Evolutionary conservation across 2,329 filamentous ascomycete genomes (phyloP).

Genomic region (Sclerotinia subarctica): DNA sequence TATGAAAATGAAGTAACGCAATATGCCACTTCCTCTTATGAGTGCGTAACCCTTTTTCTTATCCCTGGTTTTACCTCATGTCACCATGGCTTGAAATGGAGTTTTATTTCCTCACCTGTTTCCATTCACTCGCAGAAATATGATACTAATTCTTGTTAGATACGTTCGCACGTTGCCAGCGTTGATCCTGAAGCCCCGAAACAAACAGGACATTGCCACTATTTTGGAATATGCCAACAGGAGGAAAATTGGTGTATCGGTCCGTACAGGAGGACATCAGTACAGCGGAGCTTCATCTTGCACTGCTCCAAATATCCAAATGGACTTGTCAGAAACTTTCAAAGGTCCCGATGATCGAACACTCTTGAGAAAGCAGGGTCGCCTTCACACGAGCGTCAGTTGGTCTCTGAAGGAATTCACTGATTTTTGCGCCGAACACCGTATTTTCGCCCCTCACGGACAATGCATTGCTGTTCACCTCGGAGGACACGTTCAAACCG

Average conservation of each 20-base stretch:
- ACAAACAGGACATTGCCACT: conserved; percentile 44
- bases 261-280: conserved; percentile 49
- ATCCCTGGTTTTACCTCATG: neutral
- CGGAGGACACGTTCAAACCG: conserved; percentile 47
- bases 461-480: conserved; percentile 47
- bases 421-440: conserved; percentile 42
- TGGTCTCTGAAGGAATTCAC: conserved; percentile 45
- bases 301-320: conserved; percentile 44
- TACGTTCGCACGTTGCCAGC: conserved; percentile 34
- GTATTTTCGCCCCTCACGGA: conserved; percentile 46
- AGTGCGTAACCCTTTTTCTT: neutral
- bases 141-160: neutral
- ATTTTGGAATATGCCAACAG: conserved; percentile 44
- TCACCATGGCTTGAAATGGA: neutral
- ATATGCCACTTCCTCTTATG: neutral
- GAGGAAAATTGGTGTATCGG: conserved; percentile 44
- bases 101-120: neutral
- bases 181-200: conserved; percentile 45
- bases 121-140: neutral
- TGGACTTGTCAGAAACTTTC: conserved; percentile 43
- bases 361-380: conserved; percentile 39
- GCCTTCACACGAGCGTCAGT: conserved; percentile 44
- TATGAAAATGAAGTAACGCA: neutral
- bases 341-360: conserved; percentile 37
- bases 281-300: conserved; percentile 50